Conservation (phyloP, 2,329 filamentous ascomycete genomes). For the Talaromyces sp. region DNA sequence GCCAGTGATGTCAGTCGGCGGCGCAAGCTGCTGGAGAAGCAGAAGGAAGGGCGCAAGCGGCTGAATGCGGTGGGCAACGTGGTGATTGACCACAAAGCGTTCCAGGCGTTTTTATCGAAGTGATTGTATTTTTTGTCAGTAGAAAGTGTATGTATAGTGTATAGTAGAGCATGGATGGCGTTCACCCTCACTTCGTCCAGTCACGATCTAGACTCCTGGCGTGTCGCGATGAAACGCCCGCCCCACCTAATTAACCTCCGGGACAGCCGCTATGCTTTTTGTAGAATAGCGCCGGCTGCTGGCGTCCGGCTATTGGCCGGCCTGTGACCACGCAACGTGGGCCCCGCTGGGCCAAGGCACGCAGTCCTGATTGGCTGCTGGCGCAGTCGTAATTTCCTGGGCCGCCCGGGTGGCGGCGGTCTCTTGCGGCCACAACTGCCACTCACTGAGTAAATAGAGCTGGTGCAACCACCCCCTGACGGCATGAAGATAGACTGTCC, state of each 20-base stretch:
- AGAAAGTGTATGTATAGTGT: neutral
- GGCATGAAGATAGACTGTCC: neutral
- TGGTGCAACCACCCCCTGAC: no score
- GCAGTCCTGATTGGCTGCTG: neutral
- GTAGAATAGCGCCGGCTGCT: neutral
- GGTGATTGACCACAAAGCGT: conserved; percentile 91
- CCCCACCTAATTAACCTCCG: neutral
- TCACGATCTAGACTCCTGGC: neutral
- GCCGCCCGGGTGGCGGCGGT: neutral
- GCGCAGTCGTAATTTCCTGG: neutral
- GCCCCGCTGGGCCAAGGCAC: neutral
- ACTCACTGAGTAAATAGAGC: neutral
- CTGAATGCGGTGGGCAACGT: conserved; percentile 76
- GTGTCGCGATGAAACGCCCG: neutral
- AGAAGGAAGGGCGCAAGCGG: conserved; percentile 91
- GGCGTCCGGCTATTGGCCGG: neutral
- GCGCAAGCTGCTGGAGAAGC: conserved; percentile 86
- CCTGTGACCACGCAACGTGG: neutral
- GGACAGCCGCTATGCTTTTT: neutral
- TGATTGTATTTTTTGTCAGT: conserved; percentile 27
- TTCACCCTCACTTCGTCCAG: no score
- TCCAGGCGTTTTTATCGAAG: conserved; percentile 88
- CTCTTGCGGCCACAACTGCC: neutral
- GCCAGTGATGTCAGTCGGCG: conserved; percentile 79
- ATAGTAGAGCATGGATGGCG: neutral